Percentiles rank a stretch among this genome's conserved stretches.
Conservation (phyloP, 2,329 filamentous ascomycete genomes). For the Aureobasidium vineae region DNA sequence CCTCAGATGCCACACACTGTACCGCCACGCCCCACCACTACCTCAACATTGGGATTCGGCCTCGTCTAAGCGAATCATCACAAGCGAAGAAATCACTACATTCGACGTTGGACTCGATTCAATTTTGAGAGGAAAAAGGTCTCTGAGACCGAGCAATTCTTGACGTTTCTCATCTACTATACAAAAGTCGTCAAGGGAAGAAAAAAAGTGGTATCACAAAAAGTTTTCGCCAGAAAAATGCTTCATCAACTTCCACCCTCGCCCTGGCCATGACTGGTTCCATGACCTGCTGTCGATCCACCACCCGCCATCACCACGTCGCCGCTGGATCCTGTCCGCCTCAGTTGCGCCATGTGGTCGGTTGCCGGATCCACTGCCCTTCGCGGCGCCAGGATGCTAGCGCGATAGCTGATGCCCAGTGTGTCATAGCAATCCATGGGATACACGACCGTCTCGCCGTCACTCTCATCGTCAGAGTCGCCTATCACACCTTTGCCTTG, state of each 20-base stretch:
- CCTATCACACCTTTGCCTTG: slow-evolving; percentile 50
- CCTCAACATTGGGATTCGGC: background rate
- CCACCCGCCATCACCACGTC: slow-evolving; percentile 28
- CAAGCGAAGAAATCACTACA: background rate
- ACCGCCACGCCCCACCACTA: background rate
- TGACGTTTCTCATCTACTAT: slow-evolving; percentile 91
- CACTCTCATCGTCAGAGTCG: slow-evolving; percentile 85
- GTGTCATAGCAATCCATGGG: slow-evolving; percentile 68
- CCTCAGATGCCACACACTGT: background rate
- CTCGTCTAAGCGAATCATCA: background rate
- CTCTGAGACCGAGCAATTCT: slow-evolving; percentile 57
- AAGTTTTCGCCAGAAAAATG: slow-evolving; percentile 25
- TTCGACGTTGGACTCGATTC: background rate
- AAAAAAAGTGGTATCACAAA: slow-evolving; percentile 24
- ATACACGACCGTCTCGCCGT: slow-evolving; percentile 72
- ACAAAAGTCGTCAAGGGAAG: slow-evolving; percentile 49
- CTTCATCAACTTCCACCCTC: slow-evolving; percentile 15
- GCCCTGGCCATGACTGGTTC: slow-evolving; percentile 12
- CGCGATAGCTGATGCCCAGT: slow-evolving; percentile 57
- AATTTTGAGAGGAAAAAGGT: slow-evolving; percentile 18
- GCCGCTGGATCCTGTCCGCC: slow-evolving; percentile 21
- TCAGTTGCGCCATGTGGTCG: slow-evolving; percentile 20
- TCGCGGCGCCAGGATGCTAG: slow-evolving; percentile 45
- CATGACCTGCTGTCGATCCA: slow-evolving; percentile 28
- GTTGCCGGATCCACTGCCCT: slow-evolving; percentile 22